Percentiles rank a stretch among this genome's conserved stretches.
Conservation (phyloP, 768 basidiomycete species). For the Pilatotrama ljubarskyi region DNA sequence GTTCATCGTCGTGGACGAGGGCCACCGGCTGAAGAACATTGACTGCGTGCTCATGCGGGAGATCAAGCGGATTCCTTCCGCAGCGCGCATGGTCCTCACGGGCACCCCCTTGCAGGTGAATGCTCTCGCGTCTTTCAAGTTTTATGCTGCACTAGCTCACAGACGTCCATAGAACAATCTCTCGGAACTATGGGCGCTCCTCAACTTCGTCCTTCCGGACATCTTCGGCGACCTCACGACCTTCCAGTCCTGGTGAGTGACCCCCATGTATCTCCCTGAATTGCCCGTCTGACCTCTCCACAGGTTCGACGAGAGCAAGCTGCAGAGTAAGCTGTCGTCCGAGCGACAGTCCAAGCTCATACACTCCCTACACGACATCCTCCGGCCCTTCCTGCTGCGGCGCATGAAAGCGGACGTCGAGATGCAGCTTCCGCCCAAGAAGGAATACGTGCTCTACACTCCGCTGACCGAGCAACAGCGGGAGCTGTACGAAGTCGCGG, state of each 20-base stretch:
- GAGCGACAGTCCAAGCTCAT: conserved; percentile 69
- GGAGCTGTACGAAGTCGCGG: conserved; percentile 80
- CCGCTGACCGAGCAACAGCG: conserved; percentile 82
- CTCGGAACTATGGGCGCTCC: conserved; percentile 89
- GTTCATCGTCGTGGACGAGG: conserved; percentile 96
- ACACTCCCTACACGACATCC: conserved; percentile 79
- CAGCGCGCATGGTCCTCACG: conserved; percentile 89
- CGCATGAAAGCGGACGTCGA: conserved; percentile 90
- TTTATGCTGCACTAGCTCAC: background rate
- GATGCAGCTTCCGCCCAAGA: conserved; percentile 78
- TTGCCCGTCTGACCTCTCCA: conserved; percentile 26
- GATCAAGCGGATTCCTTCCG: conserved; percentile 82
- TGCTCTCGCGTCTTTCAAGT: background rate
- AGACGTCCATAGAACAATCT: conserved; percentile 76
- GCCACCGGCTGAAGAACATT: conserved; percentile 93
- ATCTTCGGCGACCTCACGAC: conserved; percentile 87
- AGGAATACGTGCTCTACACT: conserved; percentile 93
- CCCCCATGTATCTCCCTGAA: conserved; percentile 23
- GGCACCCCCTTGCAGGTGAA: conserved; percentile 94
- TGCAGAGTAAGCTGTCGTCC: conserved; percentile 55
- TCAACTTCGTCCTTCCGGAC: conserved; percentile 95
- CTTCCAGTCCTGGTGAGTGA: conserved; percentile 81
- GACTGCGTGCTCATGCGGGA: conserved; percentile 89
- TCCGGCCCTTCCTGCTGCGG: conserved; percentile 93
- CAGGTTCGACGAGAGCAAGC: conserved; percentile 73